Conservation (phyloP, 2,329 filamentous ascomycete species). For the Aspergillus pseudoterreus region DNA sequence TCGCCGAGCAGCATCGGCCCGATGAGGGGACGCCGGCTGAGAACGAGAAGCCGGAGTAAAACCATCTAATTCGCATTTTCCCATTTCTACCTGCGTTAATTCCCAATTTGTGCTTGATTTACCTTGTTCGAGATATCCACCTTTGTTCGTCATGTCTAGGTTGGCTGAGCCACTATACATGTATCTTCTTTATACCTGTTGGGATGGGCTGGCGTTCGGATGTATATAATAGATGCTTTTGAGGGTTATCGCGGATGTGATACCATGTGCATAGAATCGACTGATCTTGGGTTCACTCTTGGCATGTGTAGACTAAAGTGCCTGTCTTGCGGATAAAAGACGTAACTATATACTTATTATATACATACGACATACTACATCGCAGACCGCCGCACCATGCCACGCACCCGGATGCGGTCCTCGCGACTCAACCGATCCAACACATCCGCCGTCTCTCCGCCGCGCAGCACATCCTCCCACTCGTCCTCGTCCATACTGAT, state of each 20-base stretch:
- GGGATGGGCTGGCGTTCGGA: slow-evolving; percentile 5
- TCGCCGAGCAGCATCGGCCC: slow-evolving; percentile 22
- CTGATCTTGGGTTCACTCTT: background rate
- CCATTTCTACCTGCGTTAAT: slow-evolving; percentile 9
- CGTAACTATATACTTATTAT: background rate
- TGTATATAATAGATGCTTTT: slow-evolving; percentile 13
- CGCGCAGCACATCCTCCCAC: slow-evolving; percentile 71
- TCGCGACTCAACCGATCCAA: slow-evolving; percentile 67
- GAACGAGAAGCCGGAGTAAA: slow-evolving; percentile 21
- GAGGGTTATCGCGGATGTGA: slow-evolving; percentile 1
- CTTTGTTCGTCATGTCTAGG: slow-evolving; percentile 15
- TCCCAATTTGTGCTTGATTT: slow-evolving; percentile 4
- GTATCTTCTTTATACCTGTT: slow-evolving; percentile 9
- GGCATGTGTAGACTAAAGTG: background rate
- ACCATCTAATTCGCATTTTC: slow-evolving; percentile 2
- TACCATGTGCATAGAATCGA: slow-evolving; percentile 9
- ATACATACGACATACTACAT: background rate
- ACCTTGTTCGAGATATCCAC: slow-evolving; percentile 25
- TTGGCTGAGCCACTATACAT: slow-evolving; percentile 18
- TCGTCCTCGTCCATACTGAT: slow-evolving; percentile 96
- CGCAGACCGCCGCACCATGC: slow-evolving; percentile 52
- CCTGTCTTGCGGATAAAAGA: background rate
- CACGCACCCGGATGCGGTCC: slow-evolving; percentile 69
- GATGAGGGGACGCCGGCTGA: slow-evolving; percentile 15
- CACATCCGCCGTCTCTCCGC: slow-evolving; percentile 44